Evolutionary conservation across 2,329 filamentous ascomycete species (phyloP).

Genomic region (Dactylella cylindrospora): DNA sequence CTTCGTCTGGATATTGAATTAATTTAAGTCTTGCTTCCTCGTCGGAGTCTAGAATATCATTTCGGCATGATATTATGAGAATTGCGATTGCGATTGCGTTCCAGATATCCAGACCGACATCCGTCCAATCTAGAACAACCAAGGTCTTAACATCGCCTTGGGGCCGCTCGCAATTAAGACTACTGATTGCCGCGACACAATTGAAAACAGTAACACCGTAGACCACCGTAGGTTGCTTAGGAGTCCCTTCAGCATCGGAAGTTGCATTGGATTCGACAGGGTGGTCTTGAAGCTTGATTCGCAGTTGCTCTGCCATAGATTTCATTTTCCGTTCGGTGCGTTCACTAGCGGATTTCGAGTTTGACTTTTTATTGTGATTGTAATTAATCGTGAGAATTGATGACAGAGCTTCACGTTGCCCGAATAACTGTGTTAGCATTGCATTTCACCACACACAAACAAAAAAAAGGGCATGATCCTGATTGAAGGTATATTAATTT

Average conservation of each 20-base stretch:
- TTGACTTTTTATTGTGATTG: slow-evolving; percentile 31
- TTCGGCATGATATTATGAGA: slow-evolving; percentile 32
- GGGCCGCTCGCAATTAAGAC: slow-evolving; percentile 13
- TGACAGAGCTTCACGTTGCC: slow-evolving; percentile 25
- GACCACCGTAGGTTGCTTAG: slow-evolving; percentile 12
- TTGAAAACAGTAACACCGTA: slow-evolving; percentile 39
- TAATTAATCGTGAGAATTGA: slow-evolving; percentile 30
- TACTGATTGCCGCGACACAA: slow-evolving; percentile 35
- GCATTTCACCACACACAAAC: no score
- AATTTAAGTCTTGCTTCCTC: slow-evolving; percentile 28
- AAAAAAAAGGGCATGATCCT: no score
- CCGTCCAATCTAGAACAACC: slow-evolving; percentile 34
- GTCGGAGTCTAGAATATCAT: slow-evolving; percentile 39
- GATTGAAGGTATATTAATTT: no score
- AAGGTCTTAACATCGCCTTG: slow-evolving; percentile 31
- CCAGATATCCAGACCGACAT: slow-evolving; percentile 38
- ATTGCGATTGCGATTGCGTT: slow-evolving; percentile 38
- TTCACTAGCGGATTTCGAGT: slow-evolving; percentile 27
- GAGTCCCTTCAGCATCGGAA: background rate
- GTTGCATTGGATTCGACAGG: background rate
- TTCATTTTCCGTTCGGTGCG: slow-evolving; percentile 36
- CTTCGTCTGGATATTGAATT: slow-evolving; percentile 21
- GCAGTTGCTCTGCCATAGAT: slow-evolving; percentile 23
- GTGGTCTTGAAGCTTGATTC: background rate
- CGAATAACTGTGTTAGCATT: no score